These are phyloP conservation scores for Microbotryum silenes-acaulis DNA, from an alignment of 1,284 basidiomycete species.

Conservation along the genomic window DNA sequence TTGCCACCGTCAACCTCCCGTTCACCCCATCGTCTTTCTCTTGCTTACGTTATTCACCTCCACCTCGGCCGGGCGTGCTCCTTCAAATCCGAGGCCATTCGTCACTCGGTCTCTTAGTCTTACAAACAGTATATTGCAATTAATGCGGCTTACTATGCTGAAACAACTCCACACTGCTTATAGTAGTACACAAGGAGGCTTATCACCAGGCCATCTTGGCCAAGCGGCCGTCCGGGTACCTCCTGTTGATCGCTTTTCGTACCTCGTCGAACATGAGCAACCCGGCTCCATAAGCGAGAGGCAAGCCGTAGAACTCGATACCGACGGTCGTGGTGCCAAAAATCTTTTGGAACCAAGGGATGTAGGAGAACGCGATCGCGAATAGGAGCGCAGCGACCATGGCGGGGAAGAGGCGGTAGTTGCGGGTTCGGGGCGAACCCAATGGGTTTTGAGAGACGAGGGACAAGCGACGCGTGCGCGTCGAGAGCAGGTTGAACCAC, in stretches of 20 bases:
- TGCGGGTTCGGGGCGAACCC: constrained; percentile 36
- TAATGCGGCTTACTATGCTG: too few species aligned
- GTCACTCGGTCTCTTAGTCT: too few species aligned
- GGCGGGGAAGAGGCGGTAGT: constrained; percentile 49
- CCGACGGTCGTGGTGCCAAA: constrained; percentile 52
- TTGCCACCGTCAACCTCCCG: too few species aligned
- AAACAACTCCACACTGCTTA: too few species aligned
- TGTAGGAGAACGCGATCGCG: constrained; percentile 37
- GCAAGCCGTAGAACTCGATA: constrained; percentile 50
- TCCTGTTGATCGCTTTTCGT: constrained; percentile 28
- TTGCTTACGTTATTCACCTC: too few species aligned
- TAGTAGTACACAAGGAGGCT: background rate
- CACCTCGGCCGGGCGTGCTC: too few species aligned
- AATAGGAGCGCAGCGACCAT: constrained; percentile 47
- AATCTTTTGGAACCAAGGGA: constrained; percentile 45
- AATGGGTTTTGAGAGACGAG: constrained; percentile 48
- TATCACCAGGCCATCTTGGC: too few species aligned
- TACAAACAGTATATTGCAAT: too few species aligned
- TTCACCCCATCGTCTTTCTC: too few species aligned
- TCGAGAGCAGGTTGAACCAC: constrained; percentile 53
- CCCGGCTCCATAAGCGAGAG: constrained; percentile 44
- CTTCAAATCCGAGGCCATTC: too few species aligned
- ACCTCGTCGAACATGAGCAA: constrained; percentile 40
- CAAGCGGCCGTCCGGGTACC: too few species aligned
- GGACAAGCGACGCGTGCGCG: constrained; percentile 49